Percentiles rank a stretch among this genome's conserved stretches.
These are phyloP conservation scores for Strobilomyces dryophilus DNA, from an alignment of 768 basidiomycete genomes.

Conservation along the genomic window DNA sequence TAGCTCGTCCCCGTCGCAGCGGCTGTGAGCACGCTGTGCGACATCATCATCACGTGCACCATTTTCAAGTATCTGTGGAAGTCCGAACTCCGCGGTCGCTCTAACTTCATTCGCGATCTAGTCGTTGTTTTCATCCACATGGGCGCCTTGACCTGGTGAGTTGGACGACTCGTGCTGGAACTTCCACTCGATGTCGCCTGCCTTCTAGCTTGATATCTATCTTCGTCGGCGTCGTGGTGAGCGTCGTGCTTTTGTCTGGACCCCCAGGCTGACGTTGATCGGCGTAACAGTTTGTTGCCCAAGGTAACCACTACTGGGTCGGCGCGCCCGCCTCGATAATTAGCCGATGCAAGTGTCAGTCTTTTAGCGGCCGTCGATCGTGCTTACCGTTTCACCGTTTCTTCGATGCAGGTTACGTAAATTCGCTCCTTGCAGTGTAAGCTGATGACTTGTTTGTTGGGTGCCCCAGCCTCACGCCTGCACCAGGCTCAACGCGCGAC, in stretches of 20 bases:
- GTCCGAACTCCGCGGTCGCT: conserved; percentile 6
- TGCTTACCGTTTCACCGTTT: neutral
- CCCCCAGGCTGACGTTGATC: neutral
- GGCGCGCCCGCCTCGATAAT: conserved; percentile 5
- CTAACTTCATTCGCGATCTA: conserved; percentile 3
- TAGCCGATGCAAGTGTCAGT: conserved; percentile 7
- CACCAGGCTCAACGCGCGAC: conserved; percentile 8
- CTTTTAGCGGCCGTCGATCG: neutral
- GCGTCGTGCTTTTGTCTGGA: neutral
- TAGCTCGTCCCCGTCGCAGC: conserved; percentile 10
- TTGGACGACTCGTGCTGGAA: neutral
- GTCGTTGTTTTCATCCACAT: conserved; percentile 14
- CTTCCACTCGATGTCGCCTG: neutral
- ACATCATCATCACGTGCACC: conserved; percentile 8
- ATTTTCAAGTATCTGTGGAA: conserved; percentile 12
- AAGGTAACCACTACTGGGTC: conserved; percentile 9
- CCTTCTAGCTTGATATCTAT: conserved; percentile 10
- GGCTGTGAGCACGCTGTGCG: conserved; percentile 6
- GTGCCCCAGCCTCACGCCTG: too few relatives aligned
- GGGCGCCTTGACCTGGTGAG: conserved; percentile 15
- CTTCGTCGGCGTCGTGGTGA: conserved; percentile 4
- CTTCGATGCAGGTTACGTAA: conserved; percentile 8
- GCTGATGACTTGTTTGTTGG: neutral
- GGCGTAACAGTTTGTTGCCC: conserved; percentile 3
- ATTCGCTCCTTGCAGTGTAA: conserved; percentile 14